Evolutionary conservation across 1,139 yeast species (phyloP), one percentile per base, ranked within the genome.

Genomic region (Candida sanyaensis): DNA sequence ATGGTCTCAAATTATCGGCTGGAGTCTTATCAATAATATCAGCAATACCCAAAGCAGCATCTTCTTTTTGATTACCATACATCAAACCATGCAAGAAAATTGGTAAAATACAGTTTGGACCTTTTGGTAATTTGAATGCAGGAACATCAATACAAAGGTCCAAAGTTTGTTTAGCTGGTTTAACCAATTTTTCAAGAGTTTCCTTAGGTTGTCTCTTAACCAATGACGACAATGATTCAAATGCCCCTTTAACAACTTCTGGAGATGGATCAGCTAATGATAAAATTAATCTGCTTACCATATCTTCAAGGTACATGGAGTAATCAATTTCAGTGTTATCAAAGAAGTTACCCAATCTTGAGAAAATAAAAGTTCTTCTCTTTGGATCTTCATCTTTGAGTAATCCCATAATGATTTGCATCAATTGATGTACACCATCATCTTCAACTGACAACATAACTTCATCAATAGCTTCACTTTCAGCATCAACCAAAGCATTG

Each of bases 11-110:
- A 57, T 80, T 80, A 30, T 80, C 82, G 5, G 95, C 83, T 32
- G 96, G 96, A 0, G 98, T 89, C 62, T 91, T 85, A 45, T 86
- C 88, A 49, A 92, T 88, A 53, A 93, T 73, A 60, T 87, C 95
- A 8, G 96, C 96, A 63, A 95, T 89, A 52, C 91, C 97, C 60
- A 85, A 70, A 0, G 99, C 98, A 31, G 97, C 81, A 29, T 76
- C 71, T 65, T 92, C 98, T 67, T 92, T 85, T 62, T 88, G 93
- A 46, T 81, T 81, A 56, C 99, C 99, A 67, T 91, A 90, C 96
- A 93, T 89, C 59, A 95, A 80, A 52, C 98, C 99, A 65, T 93
- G 97, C 58, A 91, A 75, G 73, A 95, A 93, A 47, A 95, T 82
- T 27, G 99, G 99, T 57, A 95, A 75, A 40, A 95, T 70, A 68